Base-by-base conservation (phyloP, 2,329 filamentous ascomycete species). In the Dothideomycetes sp. region DNA sequence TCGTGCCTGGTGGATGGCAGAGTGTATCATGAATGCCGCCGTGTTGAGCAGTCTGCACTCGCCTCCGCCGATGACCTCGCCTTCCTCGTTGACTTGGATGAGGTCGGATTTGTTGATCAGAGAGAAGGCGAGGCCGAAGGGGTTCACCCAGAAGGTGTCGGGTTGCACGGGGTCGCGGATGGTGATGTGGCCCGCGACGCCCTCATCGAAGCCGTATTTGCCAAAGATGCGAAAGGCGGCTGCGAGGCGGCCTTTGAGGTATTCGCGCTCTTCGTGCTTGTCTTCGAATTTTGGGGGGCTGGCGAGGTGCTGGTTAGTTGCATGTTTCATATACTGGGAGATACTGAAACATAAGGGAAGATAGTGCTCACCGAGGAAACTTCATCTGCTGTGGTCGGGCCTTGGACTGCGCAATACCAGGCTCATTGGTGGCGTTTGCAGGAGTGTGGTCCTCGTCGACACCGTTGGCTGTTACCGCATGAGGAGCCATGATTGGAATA, bases 1-100 rank as follows among this genome's bases (percentile, higher is more conserved):
- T 9, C 66, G 54, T 1, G 56, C 57, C 10, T 54, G 41, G 42
- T 65, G 62, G 34, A 65, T 56, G 2, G 59, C 60, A 4, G 52
- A 50, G 47, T 69, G 66, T 36, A 69, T 70, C 51, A 63, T 63
- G 47, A 65, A 69, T 1, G 62, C 66, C 0, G 66, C 65, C 0
- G 58, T 58, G 44, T 70, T 69, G 29, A 68, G 53, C 7, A 59
- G 47, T 11, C 57, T 53, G 40, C 53, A 49, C 17, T 56, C 51
- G 16, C 60, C 61, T 7, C 64, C 64, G 19, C 59, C 62, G 30
- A 68, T 56, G 15, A 67, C 58, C 31, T 63, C 49, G 9, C 66
- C 67, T 9, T 58, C 38, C 31, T 65, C 55, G 42, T 66, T 55
- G 4, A 70, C 62, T 8, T 55, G 57, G 22, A 70, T 64, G 33